A percentile compares a stretch with the other conserved stretches of the same genome.
Evolutionary conservation across 176 grass and related monocot genomes (phyloP).

Genomic region (Avena eriantha): DNA sequence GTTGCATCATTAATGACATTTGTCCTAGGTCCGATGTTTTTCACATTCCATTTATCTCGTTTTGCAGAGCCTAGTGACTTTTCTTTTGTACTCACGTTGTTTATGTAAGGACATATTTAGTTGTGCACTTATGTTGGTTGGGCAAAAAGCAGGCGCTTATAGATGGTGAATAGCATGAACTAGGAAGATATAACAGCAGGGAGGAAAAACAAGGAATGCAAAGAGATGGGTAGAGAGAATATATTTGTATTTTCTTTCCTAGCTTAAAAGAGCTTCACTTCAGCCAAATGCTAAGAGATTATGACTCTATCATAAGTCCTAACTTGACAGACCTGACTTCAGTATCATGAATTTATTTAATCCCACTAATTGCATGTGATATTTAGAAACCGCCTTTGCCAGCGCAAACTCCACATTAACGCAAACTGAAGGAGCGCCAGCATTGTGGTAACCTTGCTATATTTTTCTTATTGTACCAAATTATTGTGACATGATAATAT

Average conservation of each 20-base stretch:
- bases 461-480: background rate
- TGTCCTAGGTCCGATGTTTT: background rate
- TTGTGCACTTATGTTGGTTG: conserved; percentile 7
- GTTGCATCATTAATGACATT: conserved; percentile 6
- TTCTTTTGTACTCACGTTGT: background rate
- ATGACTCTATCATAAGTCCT: conserved; percentile 14
- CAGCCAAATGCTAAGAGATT: conserved; percentile 13
- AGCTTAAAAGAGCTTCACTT: background rate
- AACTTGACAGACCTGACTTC: conserved; percentile 18
- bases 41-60: background rate
- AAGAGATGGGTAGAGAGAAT: background rate
- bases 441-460: background rate
- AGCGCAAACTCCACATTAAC: background rate
- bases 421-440: background rate
- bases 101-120: background rate
- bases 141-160: background rate
- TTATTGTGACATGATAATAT: conserved; percentile 11
- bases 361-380: background rate
- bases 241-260: background rate
- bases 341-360: background rate
- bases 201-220: background rate
- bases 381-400: background rate
- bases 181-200: background rate
- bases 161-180: background rate
- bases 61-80: conserved; percentile 6